A percentile compares a stretch with the other conserved stretches of the same genome.
These are phyloP conservation scores for Aspergillus tubingensis DNA, from an alignment of 2,329 filamentous ascomycete genomes.

Conservation along the genomic window DNA sequence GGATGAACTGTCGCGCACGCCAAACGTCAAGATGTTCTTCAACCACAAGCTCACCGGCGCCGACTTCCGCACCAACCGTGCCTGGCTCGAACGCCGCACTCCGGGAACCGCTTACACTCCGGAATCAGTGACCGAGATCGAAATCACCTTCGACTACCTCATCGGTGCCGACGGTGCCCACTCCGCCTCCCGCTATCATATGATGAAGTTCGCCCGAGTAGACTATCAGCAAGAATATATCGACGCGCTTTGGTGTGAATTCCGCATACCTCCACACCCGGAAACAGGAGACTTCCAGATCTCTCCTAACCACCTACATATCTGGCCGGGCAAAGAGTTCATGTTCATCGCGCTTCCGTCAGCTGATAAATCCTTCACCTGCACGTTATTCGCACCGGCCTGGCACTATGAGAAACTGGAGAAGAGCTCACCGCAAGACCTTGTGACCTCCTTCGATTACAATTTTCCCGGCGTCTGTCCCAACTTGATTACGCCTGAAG, in stretches of 20 bases:
- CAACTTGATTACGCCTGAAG: constrained; percentile 58
- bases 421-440: constrained; percentile 56
- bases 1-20: constrained; percentile 76
- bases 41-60: constrained; percentile 90
- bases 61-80: constrained; percentile 75
- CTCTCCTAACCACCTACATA: constrained; percentile 91
- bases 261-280: constrained; percentile 67
- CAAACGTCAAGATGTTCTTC: constrained; percentile 91
- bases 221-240: constrained; percentile 94
- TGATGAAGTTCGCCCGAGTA: constrained; percentile 94
- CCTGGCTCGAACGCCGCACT: constrained; percentile 75
- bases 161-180: constrained; percentile 95
- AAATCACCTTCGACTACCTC: constrained; percentile 86
- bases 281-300: constrained; percentile 66
- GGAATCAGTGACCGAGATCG: constrained; percentile 67
- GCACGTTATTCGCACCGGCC: constrained; percentile 85
- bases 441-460: constrained; percentile 82
- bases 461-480: constrained; percentile 84
- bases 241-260: constrained; percentile 96
- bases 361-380: constrained; percentile 90
- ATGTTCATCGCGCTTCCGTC: constrained; percentile 98
- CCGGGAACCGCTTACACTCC: constrained; percentile 31
- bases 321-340: constrained; percentile 90
- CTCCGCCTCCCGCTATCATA: constrained; percentile 82
- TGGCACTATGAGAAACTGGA: constrained; percentile 69